A percentile compares a stretch with the other conserved stretches of the same genome.
Evolutionary conservation across 2,329 filamentous ascomycete genomes (phyloP).

Genomic region (Aureobasidium sp.): DNA sequence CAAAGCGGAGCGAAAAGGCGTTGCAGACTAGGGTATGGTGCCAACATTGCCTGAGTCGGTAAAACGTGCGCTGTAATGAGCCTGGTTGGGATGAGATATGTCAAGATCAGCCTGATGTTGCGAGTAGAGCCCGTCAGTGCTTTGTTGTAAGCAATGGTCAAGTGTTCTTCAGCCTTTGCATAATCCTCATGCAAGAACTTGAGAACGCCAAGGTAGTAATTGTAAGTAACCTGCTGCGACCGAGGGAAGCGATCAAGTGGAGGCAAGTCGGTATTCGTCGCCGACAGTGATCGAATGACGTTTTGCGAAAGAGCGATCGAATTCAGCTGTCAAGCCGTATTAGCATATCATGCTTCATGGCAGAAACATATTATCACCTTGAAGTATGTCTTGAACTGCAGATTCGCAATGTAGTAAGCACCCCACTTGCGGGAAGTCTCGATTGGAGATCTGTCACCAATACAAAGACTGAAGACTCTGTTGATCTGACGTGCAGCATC

Average conservation of each 20-base stretch:
- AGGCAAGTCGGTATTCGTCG: slow-evolving; percentile 68
- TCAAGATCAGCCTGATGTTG: slow-evolving; percentile 89
- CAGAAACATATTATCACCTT: slow-evolving; percentile 43
- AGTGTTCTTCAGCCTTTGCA: slow-evolving; percentile 67
- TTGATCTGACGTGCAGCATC: slow-evolving; percentile 89
- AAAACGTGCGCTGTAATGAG: slow-evolving; percentile 81
- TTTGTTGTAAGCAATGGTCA: slow-evolving; percentile 68
- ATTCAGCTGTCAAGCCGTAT: slow-evolving; percentile 52
- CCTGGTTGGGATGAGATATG: slow-evolving; percentile 89
- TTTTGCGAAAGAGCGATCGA: slow-evolving; percentile 85
- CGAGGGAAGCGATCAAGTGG: slow-evolving; percentile 72
- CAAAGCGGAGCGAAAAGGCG: slow-evolving; percentile 71
- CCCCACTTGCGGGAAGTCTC: slow-evolving; percentile 96
- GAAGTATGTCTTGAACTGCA: slow-evolving; percentile 98
- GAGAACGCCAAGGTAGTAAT: slow-evolving; percentile 93
- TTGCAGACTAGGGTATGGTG: slow-evolving; percentile 68
- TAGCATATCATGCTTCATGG: background rate
- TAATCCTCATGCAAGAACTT: slow-evolving; percentile 94
- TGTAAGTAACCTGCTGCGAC: slow-evolving; percentile 89
- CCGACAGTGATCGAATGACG: slow-evolving; percentile 77
- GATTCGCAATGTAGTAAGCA: slow-evolving; percentile 87
- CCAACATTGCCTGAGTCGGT: slow-evolving; percentile 64
- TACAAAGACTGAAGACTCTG: slow-evolving; percentile 81
- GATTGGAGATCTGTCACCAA: slow-evolving; percentile 66
- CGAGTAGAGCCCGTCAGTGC: slow-evolving; percentile 33